Percentiles rank a stretch among this genome's conserved stretches.
These are phyloP conservation scores for Tympanopsis confertula DNA, from an alignment of 2,329 filamentous ascomycete genomes.

Conservation along the genomic window DNA sequence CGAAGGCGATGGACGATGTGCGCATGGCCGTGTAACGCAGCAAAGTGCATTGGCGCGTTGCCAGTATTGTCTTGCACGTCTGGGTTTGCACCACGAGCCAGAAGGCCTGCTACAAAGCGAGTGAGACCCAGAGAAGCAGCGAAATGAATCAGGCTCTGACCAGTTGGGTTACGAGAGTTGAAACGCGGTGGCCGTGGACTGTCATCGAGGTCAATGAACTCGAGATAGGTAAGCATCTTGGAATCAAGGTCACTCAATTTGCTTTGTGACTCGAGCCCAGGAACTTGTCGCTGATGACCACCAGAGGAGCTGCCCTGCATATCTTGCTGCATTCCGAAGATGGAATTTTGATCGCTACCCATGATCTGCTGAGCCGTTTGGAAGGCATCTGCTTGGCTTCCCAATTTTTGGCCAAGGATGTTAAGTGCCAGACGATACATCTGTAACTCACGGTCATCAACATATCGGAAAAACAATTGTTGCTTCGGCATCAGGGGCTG, in stretches of 20 bases:
- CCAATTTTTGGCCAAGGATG: constrained; percentile 30
- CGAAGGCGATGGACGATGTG: constrained; percentile 69
- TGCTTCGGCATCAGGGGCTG: constrained; percentile 31
- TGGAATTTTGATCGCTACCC: constrained; percentile 36
- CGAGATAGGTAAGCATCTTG: constrained; percentile 62
- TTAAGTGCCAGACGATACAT: constrained; percentile 28
- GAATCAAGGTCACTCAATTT: constrained; percentile 41
- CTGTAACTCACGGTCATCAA: constrained; percentile 32
- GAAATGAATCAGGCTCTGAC: constrained; percentile 72
- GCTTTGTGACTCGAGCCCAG: constrained; percentile 13
- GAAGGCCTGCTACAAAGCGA: constrained; percentile 64
- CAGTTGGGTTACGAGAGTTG: constrained; percentile 53
- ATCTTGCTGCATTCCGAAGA: constrained; percentile 17
- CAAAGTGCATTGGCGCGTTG: constrained; percentile 73
- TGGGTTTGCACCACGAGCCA: constrained; percentile 67
- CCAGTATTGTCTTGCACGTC: constrained; percentile 67
- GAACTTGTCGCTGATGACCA: constrained; percentile 27
- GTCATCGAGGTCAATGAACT: constrained; percentile 68
- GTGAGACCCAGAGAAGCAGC: constrained; percentile 66
- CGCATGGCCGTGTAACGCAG: constrained; percentile 62
- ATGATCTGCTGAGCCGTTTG: constrained; percentile 33
- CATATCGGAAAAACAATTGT: constrained; percentile 19
- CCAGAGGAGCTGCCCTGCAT: background rate
- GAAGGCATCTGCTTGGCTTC: constrained; percentile 31
- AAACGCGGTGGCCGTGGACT: constrained; percentile 55